phyloP scores from a whole-genome alignment of 306 rosid species.

The Prunus salicina region DNA sequence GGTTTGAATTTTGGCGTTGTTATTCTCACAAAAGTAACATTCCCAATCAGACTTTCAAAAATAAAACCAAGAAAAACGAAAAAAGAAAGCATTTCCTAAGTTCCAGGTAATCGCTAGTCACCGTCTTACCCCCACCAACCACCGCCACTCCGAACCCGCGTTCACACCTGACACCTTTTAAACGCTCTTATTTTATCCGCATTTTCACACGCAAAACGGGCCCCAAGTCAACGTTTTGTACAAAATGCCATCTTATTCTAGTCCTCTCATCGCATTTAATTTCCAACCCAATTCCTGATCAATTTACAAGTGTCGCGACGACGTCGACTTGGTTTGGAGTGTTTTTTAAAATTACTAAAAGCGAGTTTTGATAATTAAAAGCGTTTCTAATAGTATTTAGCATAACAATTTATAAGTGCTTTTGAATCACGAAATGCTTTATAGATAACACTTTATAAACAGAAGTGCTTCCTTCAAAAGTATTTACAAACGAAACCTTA shows the following conservation, averaged over 20 bases:
- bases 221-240: slow-evolving; percentile 3
- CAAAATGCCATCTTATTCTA: not conserved
- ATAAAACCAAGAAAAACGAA: not conserved
- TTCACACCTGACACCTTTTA: slow-evolving; percentile 18
- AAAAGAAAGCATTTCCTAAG: not conserved
- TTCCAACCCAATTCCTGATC: not conserved
- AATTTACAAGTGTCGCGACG: not conserved
- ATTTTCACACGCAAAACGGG: slow-evolving; percentile 1
- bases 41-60: not conserved
- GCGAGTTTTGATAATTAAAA: no score
- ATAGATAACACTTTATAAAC: no score
- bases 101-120: slow-evolving; percentile 21
- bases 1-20: not conserved
- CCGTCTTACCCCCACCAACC: slow-evolving; percentile 31
- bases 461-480: fast-evolving
- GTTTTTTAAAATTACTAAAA: no score
- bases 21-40: not conserved
- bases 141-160: slow-evolving; percentile 14
- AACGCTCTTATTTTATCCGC: not conserved
- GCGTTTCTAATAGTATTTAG: fast-evolving
- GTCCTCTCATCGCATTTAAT: not conserved
- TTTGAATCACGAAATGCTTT: no score
- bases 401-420: no score
- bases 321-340: no score
- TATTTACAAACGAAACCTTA: not conserved